Evolutionary conservation across 495 filamentous ascomycete genomes (phyloP).

Genomic region (Penicillium ucsense): DNA sequence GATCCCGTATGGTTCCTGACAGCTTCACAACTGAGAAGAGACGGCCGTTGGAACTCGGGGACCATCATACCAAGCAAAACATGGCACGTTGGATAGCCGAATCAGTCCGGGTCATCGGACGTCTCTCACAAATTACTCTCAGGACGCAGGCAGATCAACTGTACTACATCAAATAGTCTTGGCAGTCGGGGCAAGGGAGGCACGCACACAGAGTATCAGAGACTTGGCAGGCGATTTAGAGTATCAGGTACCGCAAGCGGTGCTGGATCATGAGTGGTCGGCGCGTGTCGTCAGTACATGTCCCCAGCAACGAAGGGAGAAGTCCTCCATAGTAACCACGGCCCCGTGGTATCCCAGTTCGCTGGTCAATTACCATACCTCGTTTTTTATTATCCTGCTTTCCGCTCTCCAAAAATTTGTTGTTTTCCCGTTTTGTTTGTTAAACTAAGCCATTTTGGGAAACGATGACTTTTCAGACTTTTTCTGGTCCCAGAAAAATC

Average conservation of each 20-base stretch:
- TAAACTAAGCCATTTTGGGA: constrained; percentile 9
- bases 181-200: background rate
- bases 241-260: background rate
- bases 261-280: too few species aligned
- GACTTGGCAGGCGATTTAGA: too few species aligned
- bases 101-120: too few species aligned
- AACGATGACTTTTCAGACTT: constrained; percentile 1
- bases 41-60: too few species aligned
- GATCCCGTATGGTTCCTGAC: too few species aligned
- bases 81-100: too few species aligned
- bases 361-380: background rate
- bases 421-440: constrained; percentile 3
- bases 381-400: background rate
- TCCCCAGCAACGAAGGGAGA: background rate
- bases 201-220: too few species aligned
- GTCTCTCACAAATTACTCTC: too few species aligned
- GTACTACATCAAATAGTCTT: too few species aligned
- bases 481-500: background rate
- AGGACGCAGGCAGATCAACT: too few species aligned
- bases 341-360: background rate
- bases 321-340: background rate
- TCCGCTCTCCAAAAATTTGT: background rate
- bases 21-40: too few species aligned
- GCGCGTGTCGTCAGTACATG: background rate
- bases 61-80: too few species aligned